Evolutionary conservation across 805 yeast species (phyloP), one percentile per base, ranked within the genome.

Genomic region (Cyberlindnera veronae): DNA sequence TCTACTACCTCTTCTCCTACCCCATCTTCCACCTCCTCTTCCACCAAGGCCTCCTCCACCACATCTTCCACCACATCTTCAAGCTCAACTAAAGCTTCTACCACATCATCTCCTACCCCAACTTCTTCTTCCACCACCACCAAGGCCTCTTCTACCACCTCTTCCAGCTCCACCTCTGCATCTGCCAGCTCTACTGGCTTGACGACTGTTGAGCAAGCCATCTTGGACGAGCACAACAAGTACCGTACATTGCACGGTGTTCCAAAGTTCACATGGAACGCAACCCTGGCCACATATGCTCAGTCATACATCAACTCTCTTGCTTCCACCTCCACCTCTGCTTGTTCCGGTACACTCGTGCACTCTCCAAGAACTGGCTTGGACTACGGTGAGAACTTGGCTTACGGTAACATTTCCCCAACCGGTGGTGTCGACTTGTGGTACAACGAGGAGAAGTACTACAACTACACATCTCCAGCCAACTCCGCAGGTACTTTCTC

Each of bases 351-450:
- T 48, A 62, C 67, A 39, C 67, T 84, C 50, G 61, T 70, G 14
- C 91, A 84, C 63, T 79, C 88, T 16, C 68, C 71, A 27, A 81
- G 84, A 27, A 68, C 70, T 16, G 57, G 58, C 13, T 24, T 33
- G 15, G 38, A 48, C 19, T 81, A 80, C 58, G 93, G 93, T 65
- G 91, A 84, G 60, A 84, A 84, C 65, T 69, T 84, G 49, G 90
- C 89, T 14, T 73, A 78, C 29, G 91, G 88, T 45, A 72, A 72
- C 50, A 60, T 70, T 11, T 44, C 54, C 18, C 53, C 61, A 16
- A 36, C 45, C 15, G 57, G 57, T 32, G 74, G 74, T 16, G 84
- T 82, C 29, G 81, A 80, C 45, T 79, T 83, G 30, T 84, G 93
- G 93, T 84, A 84, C 63, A 61, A 67, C 44, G 91, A 84, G 66